A percentile compares a stretch with the other conserved stretches of the same genome.
Conservation (phyloP, 352 stramenopile species). For the Phytophthora nicotianae region DNA sequence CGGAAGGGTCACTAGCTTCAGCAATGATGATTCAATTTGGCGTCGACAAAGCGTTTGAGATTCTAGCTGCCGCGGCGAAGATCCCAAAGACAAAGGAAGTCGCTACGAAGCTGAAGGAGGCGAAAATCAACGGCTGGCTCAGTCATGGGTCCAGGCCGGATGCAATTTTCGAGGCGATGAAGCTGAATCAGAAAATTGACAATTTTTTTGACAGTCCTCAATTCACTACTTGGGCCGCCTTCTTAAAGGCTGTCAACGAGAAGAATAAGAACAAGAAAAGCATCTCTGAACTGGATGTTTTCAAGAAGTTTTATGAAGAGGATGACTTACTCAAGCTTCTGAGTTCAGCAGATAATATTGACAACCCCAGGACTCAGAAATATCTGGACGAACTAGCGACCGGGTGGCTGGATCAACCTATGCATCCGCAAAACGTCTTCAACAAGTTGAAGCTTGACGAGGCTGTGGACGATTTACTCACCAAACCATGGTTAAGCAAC, state of each 20-base stretch:
- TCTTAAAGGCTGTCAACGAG: slow-evolving; percentile 1
- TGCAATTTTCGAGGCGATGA: not conserved
- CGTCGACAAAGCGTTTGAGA: not conserved
- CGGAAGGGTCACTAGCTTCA: not conserved
- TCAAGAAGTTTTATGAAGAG: not conserved
- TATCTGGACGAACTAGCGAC: not conserved
- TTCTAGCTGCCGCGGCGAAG: not conserved
- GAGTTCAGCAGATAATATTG: not conserved
- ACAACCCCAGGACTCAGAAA: not conserved
- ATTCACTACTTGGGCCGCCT: slow-evolving; percentile 2
- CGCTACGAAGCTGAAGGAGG: not conserved
- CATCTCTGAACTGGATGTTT: not conserved
- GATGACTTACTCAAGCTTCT: not conserved
- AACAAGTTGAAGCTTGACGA: slow-evolving; percentile 3
- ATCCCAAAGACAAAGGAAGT: not conserved
- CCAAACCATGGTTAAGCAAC: not conserved
- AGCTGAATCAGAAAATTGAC: not conserved
- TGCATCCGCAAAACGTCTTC: slow-evolving; percentile 1
- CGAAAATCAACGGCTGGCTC: not conserved
- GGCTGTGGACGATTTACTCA: slow-evolving; percentile 5
- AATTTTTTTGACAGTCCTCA: not conserved
- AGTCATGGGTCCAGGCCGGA: not conserved
- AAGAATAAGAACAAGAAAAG: not conserved
- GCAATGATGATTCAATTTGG: not conserved
- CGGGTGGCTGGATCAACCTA: not conserved